These are phyloP conservation scores for Lasiosphaeris hirsuta DNA, from an alignment of 495 filamentous ascomycete species.

Conservation along the genomic window DNA sequence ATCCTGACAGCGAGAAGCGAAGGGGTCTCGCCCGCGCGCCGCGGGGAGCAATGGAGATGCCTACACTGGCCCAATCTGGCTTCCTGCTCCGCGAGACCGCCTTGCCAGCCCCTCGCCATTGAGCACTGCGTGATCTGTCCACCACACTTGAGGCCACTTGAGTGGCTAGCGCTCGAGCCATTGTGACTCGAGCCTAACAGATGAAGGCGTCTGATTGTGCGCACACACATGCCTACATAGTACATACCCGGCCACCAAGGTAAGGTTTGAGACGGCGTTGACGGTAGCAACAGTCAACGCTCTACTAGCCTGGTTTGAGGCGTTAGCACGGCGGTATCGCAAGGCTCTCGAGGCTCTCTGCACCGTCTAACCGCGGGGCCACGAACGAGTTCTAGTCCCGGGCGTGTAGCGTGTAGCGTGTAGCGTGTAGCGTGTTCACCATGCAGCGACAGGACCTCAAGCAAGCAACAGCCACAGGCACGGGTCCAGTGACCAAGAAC, in stretches of 20 bases:
- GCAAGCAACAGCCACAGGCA: not conserved
- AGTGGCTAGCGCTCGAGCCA: too few species aligned
- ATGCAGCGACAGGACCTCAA: too few species aligned
- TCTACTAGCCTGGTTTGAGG: too few species aligned
- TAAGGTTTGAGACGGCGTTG: not conserved
- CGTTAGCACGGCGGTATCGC: too few species aligned
- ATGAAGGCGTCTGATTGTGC: not conserved
- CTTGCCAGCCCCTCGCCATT: not conserved
- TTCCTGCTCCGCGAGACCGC: constrained; percentile 13
- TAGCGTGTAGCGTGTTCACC: too few species aligned
- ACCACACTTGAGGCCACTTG: too few species aligned
- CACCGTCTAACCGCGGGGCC: not conserved
- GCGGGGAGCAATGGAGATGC: constrained; percentile 5
- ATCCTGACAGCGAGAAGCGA: constrained; percentile 11
- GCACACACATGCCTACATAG: not conserved
- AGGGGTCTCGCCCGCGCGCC: constrained; percentile 7
- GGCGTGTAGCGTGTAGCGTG: too few species aligned
- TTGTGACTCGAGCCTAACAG: not conserved
- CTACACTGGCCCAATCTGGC: constrained; percentile 12
- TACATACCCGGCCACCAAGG: too few species aligned
- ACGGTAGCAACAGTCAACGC: not conserved
- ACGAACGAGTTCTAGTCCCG: not conserved
- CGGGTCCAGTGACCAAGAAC: not conserved
- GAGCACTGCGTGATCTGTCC: too few species aligned
- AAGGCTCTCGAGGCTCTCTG: too few species aligned